These are phyloP conservation scores for Cryomyces antarcticus DNA, from an alignment of 495 filamentous ascomycete species.

Conservation along the genomic window DNA sequence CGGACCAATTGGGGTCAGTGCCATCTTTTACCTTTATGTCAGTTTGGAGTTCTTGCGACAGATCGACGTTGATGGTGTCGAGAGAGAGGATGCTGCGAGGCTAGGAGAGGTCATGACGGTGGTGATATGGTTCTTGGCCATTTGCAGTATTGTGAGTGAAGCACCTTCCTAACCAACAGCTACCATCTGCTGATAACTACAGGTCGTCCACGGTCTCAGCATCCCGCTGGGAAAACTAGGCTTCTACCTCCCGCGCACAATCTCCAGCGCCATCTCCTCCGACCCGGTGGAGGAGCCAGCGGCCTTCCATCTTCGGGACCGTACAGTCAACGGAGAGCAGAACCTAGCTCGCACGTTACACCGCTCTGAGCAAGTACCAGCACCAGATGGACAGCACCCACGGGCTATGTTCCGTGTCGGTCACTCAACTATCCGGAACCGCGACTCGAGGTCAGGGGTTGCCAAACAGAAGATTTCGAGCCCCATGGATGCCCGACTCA, in stretches of 20 bases:
- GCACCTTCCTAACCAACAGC: not conserved
- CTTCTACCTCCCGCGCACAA: slow-evolving; percentile 54
- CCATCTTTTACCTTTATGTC: slow-evolving; percentile 76
- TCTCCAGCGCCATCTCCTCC: slow-evolving; percentile 37
- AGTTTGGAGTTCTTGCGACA: slow-evolving; percentile 43
- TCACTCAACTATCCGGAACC: too few species aligned
- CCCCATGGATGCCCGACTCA: too few species aligned
- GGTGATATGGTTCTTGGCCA: slow-evolving; percentile 70
- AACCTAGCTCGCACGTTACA: slow-evolving; percentile 12
- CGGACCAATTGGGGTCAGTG: slow-evolving; percentile 83
- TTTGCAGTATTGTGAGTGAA: slow-evolving; percentile 64
- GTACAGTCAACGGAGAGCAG: not conserved
- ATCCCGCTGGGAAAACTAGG: slow-evolving; percentile 72
- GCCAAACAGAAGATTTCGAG: too few species aligned
- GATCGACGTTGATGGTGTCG: slow-evolving; percentile 31
- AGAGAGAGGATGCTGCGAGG: slow-evolving; percentile 42
- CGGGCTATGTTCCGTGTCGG: too few species aligned
- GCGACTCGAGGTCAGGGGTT: too few species aligned
- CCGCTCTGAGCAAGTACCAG: too few species aligned
- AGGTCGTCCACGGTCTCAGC: slow-evolving; percentile 74
- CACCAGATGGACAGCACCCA: too few species aligned
- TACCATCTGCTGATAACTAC: slow-evolving; percentile 4
- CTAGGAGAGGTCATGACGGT: slow-evolving; percentile 44
- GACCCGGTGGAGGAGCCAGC: not conserved
- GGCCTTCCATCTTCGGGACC: not conserved